Evolutionary conservation across 1,284 basidiomycete genomes (phyloP).

Genomic region (Schizophyllum amplum): DNA sequence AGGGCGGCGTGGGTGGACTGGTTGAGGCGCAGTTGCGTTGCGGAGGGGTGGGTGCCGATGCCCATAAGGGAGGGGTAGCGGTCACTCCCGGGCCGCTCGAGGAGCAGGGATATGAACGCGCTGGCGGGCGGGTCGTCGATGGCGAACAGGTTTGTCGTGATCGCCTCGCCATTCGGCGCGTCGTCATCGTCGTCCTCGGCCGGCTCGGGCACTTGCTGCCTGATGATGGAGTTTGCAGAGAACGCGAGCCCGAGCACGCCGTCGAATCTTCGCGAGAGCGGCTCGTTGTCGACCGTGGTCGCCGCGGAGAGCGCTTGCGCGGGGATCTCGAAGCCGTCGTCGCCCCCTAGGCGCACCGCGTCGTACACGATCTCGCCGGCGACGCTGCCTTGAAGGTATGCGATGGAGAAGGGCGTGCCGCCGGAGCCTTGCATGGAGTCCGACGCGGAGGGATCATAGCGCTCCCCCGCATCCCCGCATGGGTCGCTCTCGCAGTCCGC

Average conservation of each 20-base stretch:
- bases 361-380: conserved; percentile 64
- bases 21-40: conserved; percentile 41
- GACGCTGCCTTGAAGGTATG: conserved; percentile 51
- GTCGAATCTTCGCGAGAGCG: conserved; percentile 41
- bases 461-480: conserved; percentile 27
- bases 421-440: conserved; percentile 21
- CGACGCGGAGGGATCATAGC: conserved; percentile 46
- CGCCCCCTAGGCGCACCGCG: conserved; percentile 33
- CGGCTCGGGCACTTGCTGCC: conserved; percentile 13
- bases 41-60: conserved; percentile 55
- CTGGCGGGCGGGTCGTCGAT: conserved; percentile 33
- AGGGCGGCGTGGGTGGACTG: conserved; percentile 42
- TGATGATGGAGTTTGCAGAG: conserved; percentile 56
- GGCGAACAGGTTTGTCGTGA: conserved; percentile 25
- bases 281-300: conserved; percentile 40
- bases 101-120: conserved; percentile 59
- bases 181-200: conserved; percentile 25
- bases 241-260: conserved; percentile 71
- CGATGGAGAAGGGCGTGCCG: conserved; percentile 34
- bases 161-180: conserved; percentile 38
- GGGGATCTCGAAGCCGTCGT: conserved; percentile 52
- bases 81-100: conserved; percentile 55
- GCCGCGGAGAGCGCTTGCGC: conserved; percentile 52
- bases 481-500: not conserved
- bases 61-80: conserved; percentile 50